Base-by-base conservation (phyloP, 345 rosid species). In the Garcia nutans region DNA sequence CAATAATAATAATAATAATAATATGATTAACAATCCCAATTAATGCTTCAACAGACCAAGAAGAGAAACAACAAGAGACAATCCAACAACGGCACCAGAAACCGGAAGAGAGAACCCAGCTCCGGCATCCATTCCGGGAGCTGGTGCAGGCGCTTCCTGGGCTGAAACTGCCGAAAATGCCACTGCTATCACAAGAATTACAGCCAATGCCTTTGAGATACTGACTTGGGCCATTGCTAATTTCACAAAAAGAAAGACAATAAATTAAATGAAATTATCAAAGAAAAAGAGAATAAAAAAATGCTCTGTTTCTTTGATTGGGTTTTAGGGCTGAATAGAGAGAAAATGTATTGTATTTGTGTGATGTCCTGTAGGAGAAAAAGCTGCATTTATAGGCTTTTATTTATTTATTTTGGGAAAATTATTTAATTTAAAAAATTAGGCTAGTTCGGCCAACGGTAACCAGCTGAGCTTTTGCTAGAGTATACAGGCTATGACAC, bases 71-170 rank as follows among this genome's bases (percentile, higher is more conserved):
- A 78, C 66, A 6, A 83, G 47, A 28, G 86, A 74, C 52, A 71
- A 65, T 1, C 56, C 73, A 26, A 81, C 61, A 56, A 68, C 60
- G 28, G 74, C 67, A 12, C 59, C 76, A 3, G 86, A 78, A 45
- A 61, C 79, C 3, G 81, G 80, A 17, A 65, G 12, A 22, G 78
- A 73, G 72, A 72, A 78, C 54, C 74, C 80, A 41, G 83, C 77
- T 66, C 87, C 87, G 8, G 87, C n/a, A 12, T 79, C 42, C 41
- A 37, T 37, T 37, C 0, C 41, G 3, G 85, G 81, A 1, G 88
- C 55, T 2, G 85, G 87, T 5, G 85, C 82, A 12, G 61, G 61
- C 0, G 84, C 83, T 77, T 10, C 6, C 81, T 86, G 85, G 66
- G 80, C 89, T 0, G 86, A 80, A 44, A 79, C 86, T 7, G 66